phyloP scores from a whole-genome alignment of 768 basidiomycete species.

The Mycena capillaripes region DNA sequence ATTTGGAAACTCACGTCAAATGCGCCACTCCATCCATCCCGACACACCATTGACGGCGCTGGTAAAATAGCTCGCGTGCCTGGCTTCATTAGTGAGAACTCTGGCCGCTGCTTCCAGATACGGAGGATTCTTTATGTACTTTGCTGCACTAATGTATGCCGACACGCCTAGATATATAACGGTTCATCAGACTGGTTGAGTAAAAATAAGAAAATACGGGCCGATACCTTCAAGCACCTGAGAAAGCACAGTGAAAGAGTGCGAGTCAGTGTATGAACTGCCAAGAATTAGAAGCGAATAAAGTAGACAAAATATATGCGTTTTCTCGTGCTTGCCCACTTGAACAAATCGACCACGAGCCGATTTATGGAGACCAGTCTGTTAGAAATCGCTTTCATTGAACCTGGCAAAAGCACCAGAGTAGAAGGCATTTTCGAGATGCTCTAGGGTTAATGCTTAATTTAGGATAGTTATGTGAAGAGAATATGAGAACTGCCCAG shows the following conservation, averaged over 20 bases:
- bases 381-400: constrained; percentile 54
- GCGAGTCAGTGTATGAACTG: too few relatives aligned
- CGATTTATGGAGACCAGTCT: constrained; percentile 60
- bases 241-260: too few relatives aligned
- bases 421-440: constrained; percentile 63
- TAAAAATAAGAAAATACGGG: too few relatives aligned
- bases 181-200: too few relatives aligned
- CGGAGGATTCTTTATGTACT: too few relatives aligned
- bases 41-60: background rate
- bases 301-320: too few relatives aligned
- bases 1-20: background rate
- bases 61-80: background rate
- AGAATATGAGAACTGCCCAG: background rate
- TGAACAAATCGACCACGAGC: constrained; percentile 61
- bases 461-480: constrained; percentile 51
- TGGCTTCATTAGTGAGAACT: too few relatives aligned
- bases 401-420: constrained; percentile 54
- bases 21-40: background rate
- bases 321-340: constrained; percentile 62
- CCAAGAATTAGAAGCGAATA: too few relatives aligned
- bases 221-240: too few relatives aligned
- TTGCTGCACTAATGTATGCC: too few relatives aligned
- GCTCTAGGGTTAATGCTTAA: constrained; percentile 51
- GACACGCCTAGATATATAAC: too few relatives aligned
- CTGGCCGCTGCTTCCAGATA: too few relatives aligned